Evolutionary conservation across 352 stramenopile genomes (phyloP), one percentile per base, ranked within the genome.

Genomic region (Phytopythium cucurbitacearum): DNA sequence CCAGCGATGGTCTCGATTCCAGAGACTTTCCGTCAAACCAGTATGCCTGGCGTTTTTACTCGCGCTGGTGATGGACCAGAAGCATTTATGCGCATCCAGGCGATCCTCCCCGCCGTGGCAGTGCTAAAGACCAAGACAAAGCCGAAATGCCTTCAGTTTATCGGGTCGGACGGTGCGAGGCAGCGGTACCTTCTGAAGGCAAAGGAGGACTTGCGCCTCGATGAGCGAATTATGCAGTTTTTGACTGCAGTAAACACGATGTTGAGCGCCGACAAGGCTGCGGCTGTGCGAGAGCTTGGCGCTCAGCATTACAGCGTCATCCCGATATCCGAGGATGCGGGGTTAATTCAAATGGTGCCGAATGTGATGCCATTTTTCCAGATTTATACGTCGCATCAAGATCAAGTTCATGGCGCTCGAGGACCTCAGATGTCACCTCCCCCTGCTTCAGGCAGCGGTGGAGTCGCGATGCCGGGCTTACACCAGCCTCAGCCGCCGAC

Each of bases 191-290:
- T 97, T 44, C 65, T 96, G 1, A 96, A 97, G 48, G 83, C 87
- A 3, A 67, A 80, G 13, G 89, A 97, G 64, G 89, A 97, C 56
- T 62, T 97, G 34, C 84, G 84, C 15, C 69, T 97, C 21, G 89
- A 97, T 56, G 85, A 96, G 56, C 76, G 89, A 5, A 80, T 97
- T 47, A 97, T 97, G 89, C 89, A 97, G 67, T 87, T 94, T 40
- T 59, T 96, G 40, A 59, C 56, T 33, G 77, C 80, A 35, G 73
- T 81, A 15, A 96, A 96, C 56, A 68, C 70, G 12, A 82, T 94
- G 28, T 54, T 97, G 41, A 51, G 53, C 35, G 67, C 71, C 32
- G 71, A 92, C 65, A 60, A 62, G 0, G 48, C 51, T n/a, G 66
- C 80, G 28, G 60, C 47, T 36, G 51, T 53, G 48, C 69, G 83